Conservation (phyloP, 306 rosid species). For the Myrica gale region DNA sequence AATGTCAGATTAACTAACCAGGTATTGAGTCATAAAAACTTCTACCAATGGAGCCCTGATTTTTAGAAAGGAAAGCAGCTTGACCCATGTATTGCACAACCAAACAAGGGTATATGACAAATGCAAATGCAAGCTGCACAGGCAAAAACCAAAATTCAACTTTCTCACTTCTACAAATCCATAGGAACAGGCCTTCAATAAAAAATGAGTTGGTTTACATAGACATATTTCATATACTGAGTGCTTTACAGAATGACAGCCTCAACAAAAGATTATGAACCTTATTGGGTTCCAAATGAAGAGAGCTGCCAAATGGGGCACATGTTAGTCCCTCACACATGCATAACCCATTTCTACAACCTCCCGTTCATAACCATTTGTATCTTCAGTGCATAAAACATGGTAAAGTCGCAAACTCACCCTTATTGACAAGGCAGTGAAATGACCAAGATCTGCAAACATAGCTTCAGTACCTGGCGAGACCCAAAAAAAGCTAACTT, state of each 20-base stretch:
- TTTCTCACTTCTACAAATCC: constrained; percentile 13
- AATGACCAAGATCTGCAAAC: constrained; percentile 95
- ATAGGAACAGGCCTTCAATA: constrained; percentile 6
- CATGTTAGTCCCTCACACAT: not conserved
- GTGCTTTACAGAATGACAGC: not conserved
- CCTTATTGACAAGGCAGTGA: constrained; percentile 79
- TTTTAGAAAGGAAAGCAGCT: constrained; percentile 76
- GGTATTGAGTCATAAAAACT: constrained; percentile 77
- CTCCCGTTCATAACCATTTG: not conserved
- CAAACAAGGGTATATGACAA: constrained; percentile 76
- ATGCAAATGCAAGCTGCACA: constrained; percentile 77
- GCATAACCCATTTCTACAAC: not conserved
- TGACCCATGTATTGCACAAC: constrained; percentile 92
- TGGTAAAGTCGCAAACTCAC: constrained; percentile 39
- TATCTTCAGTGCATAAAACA: constrained; percentile 10
- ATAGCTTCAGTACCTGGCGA: constrained; percentile 81
- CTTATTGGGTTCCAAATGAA: not conserved
- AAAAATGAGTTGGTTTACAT: not conserved
- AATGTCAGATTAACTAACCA: constrained; percentile 46
- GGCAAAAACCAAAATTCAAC: constrained; percentile 18
- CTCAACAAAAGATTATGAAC: not conserved
- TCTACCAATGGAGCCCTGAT: constrained; percentile 34
- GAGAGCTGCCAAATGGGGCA: not conserved
- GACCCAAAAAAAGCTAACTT: constrained; percentile 19
- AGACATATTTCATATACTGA: constrained; percentile 1